A percentile compares a stretch with the other conserved stretches of the same genome.
Conservation (phyloP, 2,329 filamentous ascomycete species). For the Fusarium xyrophilum region DNA sequence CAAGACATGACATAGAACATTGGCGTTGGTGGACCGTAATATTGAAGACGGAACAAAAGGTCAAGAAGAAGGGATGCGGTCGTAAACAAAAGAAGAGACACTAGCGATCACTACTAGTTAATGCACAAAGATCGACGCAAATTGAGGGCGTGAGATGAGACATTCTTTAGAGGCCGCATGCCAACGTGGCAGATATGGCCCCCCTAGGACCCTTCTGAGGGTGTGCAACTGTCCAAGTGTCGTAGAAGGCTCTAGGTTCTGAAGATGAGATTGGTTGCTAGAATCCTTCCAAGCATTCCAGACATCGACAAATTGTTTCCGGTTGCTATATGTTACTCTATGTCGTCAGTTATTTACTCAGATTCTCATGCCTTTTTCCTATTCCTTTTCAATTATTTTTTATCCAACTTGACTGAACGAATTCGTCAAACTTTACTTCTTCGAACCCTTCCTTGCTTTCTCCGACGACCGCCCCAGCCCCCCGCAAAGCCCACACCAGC, state of each 20-base stretch:
- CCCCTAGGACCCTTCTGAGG: not conserved
- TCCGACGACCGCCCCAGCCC: conserved; percentile 2
- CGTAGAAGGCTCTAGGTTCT: conserved; percentile 17
- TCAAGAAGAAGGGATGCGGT: conserved; percentile 3
- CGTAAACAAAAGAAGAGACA: not conserved
- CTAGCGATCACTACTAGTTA: conserved; percentile 22
- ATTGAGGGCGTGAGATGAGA: conserved; percentile 28
- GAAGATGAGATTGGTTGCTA: conserved; percentile 12
- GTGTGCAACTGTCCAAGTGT: conserved; percentile 7
- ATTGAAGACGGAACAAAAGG: not conserved
- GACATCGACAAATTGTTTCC: conserved; percentile 11
- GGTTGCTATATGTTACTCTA: conserved; percentile 21
- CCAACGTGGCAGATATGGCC: conserved; percentile 24
- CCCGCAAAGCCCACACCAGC: conserved; percentile 10
- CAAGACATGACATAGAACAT: not conserved
- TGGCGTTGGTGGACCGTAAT: not conserved
- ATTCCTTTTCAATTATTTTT: not conserved
- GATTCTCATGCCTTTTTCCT: not conserved
- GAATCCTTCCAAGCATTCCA: conserved; percentile 21
- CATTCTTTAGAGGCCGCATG: conserved; percentile 18
- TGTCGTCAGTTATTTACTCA: conserved; percentile 19
- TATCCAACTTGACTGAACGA: not conserved
- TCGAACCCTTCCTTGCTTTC: conserved; percentile 2
- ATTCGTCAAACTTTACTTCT: conserved; percentile 4
- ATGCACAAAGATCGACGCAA: conserved; percentile 22